Base-by-base conservation (phyloP, 306 rosid genomes). In the Dryas alaskensis region DNA sequence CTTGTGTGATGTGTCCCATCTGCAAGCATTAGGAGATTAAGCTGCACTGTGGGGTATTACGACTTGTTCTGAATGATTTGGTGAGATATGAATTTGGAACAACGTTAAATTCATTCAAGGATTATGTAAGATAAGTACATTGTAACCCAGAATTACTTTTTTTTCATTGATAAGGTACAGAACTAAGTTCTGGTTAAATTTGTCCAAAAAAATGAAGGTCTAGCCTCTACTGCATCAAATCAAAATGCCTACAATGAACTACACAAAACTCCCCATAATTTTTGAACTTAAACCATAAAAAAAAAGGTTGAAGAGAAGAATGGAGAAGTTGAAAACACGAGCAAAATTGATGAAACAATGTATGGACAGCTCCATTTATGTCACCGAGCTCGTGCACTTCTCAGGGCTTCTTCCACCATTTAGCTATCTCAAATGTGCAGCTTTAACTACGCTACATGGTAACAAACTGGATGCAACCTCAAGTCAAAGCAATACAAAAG, bases 401-500 rank as follows among this genome's bases (percentile, higher is more conserved):
- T 40, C 63, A 5, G 40, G 40, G 25, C 40, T 10, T 22, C 39
- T 58, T 54, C 64, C 60, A 37, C 39, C 10, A 69, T 51, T 5
- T 60, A 31, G 22, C 69, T 66, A 59, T 61, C 73, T 40, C 59
- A 42, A 64, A 54, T 22, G 50, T 27, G 66, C 49, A 50, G 25
- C 54, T 60, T 72, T 70, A 40, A 62, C 57, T 53, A 51, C 73
- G 67, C 69, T 42, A 50, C 43, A 27, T 39, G 58, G 63, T 43
- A 39, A 52, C 16, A 65, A 78, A 64, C 40, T 2, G 62, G 65
- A 59, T 31, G 8, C 45, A 17, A 11, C 80, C 79, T 74, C 80
- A 65, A 75, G 70, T 83, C 86, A 86, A 74, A 60, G 69, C 66
- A 84, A 66, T 72, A 78, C 10, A 51, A 85, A 49, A 60, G 76